These are phyloP conservation scores for Pisolithus sp. DNA, from an alignment of 768 basidiomycete genomes.

Conservation along the genomic window DNA sequence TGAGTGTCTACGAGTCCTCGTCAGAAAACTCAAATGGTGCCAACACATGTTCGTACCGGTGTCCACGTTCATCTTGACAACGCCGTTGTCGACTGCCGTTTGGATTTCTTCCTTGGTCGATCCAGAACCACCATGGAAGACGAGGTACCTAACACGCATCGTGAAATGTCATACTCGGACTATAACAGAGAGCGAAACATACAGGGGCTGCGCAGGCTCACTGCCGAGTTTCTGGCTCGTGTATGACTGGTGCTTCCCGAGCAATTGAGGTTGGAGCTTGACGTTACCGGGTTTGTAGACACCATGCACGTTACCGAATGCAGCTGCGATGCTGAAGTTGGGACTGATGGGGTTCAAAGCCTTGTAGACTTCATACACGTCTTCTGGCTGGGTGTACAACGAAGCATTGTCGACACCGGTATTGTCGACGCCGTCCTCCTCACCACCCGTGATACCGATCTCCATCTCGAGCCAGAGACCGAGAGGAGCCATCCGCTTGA, in stretches of 20 bases:
- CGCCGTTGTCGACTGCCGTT: conserved; percentile 85
- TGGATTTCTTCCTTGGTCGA: conserved; percentile 94
- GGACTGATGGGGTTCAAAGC: conserved; percentile 80
- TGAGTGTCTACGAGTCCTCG: conserved; percentile 53
- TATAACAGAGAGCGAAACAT: conserved; percentile 22
- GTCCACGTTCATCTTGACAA: conserved; percentile 99
- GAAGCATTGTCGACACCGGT: conserved; percentile 87
- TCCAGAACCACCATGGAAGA: conserved; percentile 99
- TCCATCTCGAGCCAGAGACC: conserved; percentile 99
- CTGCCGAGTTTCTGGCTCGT: conserved; percentile 62
- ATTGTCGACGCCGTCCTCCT: conserved; percentile 99
- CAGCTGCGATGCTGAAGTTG: conserved; percentile 97
- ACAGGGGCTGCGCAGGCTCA: conserved; percentile 74
- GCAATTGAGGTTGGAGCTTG: conserved; percentile 82
- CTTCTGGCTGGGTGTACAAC: conserved; percentile 96
- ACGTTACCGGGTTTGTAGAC: conserved; percentile 99
- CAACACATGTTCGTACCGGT: conserved; percentile 42
- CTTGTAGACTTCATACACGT: conserved; percentile 86
- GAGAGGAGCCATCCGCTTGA: conserved; percentile 88
- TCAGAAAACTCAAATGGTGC: conserved; percentile 1
- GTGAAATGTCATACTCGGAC: conserved; percentile 1
- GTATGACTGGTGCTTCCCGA: conserved; percentile 84
- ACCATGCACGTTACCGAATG: conserved; percentile 98
- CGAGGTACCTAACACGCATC: conserved; percentile 65
- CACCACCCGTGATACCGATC: conserved; percentile 99